phyloP scores from a whole-genome alignment of 345 rosid species.

The Eucalyptus urophylla region DNA sequence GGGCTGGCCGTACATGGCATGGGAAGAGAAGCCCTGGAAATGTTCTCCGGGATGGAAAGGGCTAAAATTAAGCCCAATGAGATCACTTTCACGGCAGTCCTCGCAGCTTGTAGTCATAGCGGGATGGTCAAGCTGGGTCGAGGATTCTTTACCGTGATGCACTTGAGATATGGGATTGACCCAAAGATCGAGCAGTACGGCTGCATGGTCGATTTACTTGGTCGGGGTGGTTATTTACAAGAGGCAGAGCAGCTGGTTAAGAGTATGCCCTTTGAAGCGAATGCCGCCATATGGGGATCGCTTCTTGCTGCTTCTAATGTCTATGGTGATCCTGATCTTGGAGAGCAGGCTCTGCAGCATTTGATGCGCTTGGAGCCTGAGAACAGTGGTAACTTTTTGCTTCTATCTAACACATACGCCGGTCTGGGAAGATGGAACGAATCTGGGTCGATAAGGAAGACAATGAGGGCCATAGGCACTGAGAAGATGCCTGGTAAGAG shows the following conservation, averaged over 20 bases:
- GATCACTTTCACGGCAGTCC: constrained; percentile 61
- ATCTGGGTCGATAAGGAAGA: constrained; percentile 40
- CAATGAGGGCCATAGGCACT: constrained; percentile 48
- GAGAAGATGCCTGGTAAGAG: constrained; percentile 59
- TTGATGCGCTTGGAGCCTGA: constrained; percentile 51
- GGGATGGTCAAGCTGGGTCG: constrained; percentile 48
- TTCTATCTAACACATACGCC: constrained; percentile 47
- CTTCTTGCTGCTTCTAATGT: constrained; percentile 59
- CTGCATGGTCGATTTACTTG: constrained; percentile 60
- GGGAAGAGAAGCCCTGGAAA: constrained; percentile 47
- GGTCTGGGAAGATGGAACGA: constrained; percentile 54
- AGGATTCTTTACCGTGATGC: constrained; percentile 33
- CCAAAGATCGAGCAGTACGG: constrained; percentile 69
- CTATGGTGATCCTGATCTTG: constrained; percentile 44
- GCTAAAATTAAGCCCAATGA: constrained; percentile 36
- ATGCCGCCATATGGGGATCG: constrained; percentile 75
- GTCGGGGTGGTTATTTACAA: constrained; percentile 47
- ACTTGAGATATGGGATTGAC: constrained; percentile 13
- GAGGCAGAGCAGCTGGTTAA: constrained; percentile 39
- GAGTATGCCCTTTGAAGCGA: constrained; percentile 56
- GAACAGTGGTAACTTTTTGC: constrained; percentile 69
- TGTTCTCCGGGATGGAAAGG: constrained; percentile 54
- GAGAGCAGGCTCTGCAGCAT: constrained; percentile 42
- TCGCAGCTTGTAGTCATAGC: constrained; percentile 67
- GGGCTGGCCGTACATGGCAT: constrained; percentile 64